phyloP scores from a whole-genome alignment of 371 early-diverging fungal species.

The Basidiobolus meristosporus region DNA sequence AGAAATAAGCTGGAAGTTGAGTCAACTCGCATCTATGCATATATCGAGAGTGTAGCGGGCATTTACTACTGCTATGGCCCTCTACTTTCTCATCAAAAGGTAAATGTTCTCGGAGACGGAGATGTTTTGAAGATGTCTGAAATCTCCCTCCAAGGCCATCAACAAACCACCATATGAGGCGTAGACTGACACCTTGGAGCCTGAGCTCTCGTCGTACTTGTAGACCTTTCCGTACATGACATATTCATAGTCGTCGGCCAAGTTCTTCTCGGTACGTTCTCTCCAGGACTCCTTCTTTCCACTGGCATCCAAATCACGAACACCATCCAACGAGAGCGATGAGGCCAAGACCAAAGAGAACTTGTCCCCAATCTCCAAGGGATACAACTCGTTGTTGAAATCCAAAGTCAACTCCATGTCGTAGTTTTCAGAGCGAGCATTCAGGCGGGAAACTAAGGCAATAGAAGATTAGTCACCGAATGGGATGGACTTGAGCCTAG shows the following conservation, averaged over 20 bases:
- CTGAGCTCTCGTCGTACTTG: constrained; percentile 57
- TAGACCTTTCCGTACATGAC: constrained; percentile 94
- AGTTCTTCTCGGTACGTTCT: constrained; percentile 34
- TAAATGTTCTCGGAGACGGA: constrained; percentile 74
- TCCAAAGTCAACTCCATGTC: constrained; percentile 83
- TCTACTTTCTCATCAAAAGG: constrained; percentile 67
- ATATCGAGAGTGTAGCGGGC: no score
- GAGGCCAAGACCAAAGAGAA: constrained; percentile 65
- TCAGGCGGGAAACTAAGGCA: constrained; percentile 63
- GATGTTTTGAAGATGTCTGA: constrained; percentile 60
- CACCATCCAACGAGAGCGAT: constrained; percentile 33
- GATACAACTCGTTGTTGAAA: constrained; percentile 84
- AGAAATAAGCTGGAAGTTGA: no score
- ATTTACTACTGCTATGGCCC: no score
- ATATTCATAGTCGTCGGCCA: constrained; percentile 91
- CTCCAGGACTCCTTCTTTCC: constrained; percentile 36
- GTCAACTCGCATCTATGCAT: no score
- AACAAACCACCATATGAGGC: constrained; percentile 87
- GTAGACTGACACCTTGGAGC: constrained; percentile 26
- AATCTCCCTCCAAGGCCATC: constrained; percentile 79
- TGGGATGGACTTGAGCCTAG: not conserved
- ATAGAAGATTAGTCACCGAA: not conserved
- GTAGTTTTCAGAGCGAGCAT: constrained; percentile 66
- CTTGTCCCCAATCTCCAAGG: constrained; percentile 63
- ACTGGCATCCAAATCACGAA: constrained; percentile 9